A percentile compares a stretch with the other conserved stretches of the same genome.
These are phyloP conservation scores for Hyphopichia pseudoburtonii DNA, from an alignment of 1,139 yeast species.

Conservation along the genomic window DNA sequence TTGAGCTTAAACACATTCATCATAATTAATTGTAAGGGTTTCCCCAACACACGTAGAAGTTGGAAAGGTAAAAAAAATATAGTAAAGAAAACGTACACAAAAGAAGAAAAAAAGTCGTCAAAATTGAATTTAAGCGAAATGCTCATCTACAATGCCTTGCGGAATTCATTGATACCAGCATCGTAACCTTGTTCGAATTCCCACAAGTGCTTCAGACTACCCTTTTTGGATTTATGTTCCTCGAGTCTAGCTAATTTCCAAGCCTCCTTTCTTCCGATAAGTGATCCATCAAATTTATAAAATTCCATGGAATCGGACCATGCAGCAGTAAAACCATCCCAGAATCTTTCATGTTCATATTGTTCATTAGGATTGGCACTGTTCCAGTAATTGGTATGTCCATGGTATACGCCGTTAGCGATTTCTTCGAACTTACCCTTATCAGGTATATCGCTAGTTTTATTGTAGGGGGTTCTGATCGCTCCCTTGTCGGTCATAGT, in stretches of 20 bases:
- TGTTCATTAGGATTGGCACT: slow-evolving; percentile 53
- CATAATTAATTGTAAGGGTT: no score
- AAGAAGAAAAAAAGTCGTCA: no score
- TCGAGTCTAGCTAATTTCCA: slow-evolving; percentile 54
- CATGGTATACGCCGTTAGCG: slow-evolving; percentile 36
- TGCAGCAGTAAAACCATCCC: slow-evolving; percentile 73
- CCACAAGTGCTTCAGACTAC: slow-evolving; percentile 64
- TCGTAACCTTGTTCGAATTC: slow-evolving; percentile 87
- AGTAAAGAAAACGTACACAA: no score
- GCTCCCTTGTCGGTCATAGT: slow-evolving; percentile 75
- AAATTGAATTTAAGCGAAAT: no score
- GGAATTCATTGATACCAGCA: slow-evolving; percentile 49
- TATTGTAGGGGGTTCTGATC: slow-evolving; percentile 30
- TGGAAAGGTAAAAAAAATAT: no score
- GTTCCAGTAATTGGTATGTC: slow-evolving; percentile 72
- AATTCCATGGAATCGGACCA: slow-evolving; percentile 73
- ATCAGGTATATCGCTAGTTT: slow-evolving; percentile 31
- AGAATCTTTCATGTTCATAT: slow-evolving; percentile 78
- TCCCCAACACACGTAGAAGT: no score
- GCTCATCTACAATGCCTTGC: slow-evolving; percentile 1
- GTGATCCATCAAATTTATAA: slow-evolving; percentile 66
- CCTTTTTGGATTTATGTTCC: slow-evolving; percentile 60
- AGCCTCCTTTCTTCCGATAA: slow-evolving; percentile 69
- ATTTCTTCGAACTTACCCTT: slow-evolving; percentile 43
- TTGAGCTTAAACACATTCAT: no score